These are phyloP conservation scores for Talaromyces adpressus DNA, from an alignment of 495 filamentous ascomycete genomes.

Conservation along the genomic window DNA sequence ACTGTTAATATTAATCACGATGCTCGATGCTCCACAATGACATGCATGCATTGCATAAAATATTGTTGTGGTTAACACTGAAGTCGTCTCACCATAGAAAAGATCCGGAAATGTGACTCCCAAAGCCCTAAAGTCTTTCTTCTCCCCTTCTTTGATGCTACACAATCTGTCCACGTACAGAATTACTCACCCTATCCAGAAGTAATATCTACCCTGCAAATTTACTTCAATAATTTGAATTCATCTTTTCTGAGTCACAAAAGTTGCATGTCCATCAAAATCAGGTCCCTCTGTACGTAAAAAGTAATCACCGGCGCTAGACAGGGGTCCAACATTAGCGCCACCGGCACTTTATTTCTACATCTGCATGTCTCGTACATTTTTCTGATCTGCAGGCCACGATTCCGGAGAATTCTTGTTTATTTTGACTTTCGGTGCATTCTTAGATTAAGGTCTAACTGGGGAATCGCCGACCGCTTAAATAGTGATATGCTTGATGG, in stretches of 20 bases:
- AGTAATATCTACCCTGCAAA: background rate
- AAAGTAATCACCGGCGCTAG: constrained; percentile 1
- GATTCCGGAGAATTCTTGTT: background rate
- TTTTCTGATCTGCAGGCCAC: background rate
- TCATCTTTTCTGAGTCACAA: background rate
- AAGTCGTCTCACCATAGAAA: background rate
- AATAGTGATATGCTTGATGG: background rate
- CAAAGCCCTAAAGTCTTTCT: background rate
- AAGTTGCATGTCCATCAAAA: background rate
- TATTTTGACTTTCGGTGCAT: background rate
- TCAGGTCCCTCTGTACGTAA: background rate
- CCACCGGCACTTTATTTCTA: background rate
- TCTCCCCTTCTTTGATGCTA: background rate
- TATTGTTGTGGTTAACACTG: background rate
- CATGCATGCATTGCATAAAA: background rate
- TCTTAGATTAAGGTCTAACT: background rate
- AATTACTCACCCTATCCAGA: background rate
- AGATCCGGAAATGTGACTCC: background rate
- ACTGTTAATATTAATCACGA: background rate
- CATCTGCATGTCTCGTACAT: background rate
- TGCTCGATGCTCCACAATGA: background rate
- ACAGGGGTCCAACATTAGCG: background rate
- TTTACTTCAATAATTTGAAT: background rate
- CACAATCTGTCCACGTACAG: background rate
- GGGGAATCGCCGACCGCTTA: background rate